Evolutionary conservation across 176 grass and related monocot species (phyloP), one percentile per base, ranked within the genome.

Genomic region (Phoenix dactylifera): DNA sequence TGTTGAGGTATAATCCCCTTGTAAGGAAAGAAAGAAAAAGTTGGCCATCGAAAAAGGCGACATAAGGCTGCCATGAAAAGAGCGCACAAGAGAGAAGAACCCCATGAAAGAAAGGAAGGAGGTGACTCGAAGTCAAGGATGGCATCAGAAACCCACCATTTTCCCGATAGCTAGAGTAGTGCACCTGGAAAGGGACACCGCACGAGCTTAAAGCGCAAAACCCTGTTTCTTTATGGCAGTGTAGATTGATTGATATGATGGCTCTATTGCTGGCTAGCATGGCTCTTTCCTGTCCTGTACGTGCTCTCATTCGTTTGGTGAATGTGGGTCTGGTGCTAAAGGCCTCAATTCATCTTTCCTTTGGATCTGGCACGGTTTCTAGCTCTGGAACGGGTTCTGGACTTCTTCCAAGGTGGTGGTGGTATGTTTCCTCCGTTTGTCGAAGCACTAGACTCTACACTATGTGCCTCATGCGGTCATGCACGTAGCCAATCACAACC

Each of bases 121-220:
- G 35, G 35, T 44, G 10, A 44, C 35, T 12, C 35, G 2, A 44
- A 44, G 35, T 44, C 35, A 44, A 44, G 10, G 69, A 9, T 55
- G 20, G 39, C 58, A 74, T 69, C 71, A 80, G 50, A 59, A 32
- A 26, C 15, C 65, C 63, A 60, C 49, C n/a, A 59, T 54, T 65
- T 49, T 25, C 9, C 25, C 62, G 51, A 28, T 29, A 18, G 44
- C 49, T 44, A 9, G 12, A 12, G 23, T 50, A 9, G 48, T 44
- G 64, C 56, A 57, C 48, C 25, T 22, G 29, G 32, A 32, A 55
- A 68, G 57, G 44, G 54, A 57, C 24, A 75, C 50, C 7, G 75
- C 75, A 77, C 66, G 75, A 68, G 59, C 52, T 39, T 70, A 77
- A 77, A 77, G 75, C 67, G 6, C 16, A 4, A 20, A 9, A 1